Evolutionary conservation across 345 rosid genomes (phyloP).

Genomic region (Mallotus nudiflorus): DNA sequence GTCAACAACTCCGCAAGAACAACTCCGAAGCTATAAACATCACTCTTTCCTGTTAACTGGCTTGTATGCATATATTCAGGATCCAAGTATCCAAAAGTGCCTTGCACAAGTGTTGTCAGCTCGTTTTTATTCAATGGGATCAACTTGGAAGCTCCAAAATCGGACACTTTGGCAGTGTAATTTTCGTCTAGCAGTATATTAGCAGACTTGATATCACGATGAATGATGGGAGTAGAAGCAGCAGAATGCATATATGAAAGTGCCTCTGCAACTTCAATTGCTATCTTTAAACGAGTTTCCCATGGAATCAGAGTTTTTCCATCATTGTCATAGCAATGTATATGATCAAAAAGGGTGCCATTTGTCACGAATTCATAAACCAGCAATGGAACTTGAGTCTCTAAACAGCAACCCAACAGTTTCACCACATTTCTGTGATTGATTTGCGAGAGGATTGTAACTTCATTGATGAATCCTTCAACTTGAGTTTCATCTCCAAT

Average conservation of each 20-base stretch:
- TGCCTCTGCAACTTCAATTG: constrained; percentile 8
- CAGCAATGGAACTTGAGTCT: constrained; percentile 4
- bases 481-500: not conserved
- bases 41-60: not conserved
- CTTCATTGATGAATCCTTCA: constrained; percentile 12
- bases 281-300: constrained; percentile 9
- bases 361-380: constrained; percentile 14
- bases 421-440: constrained; percentile 11
- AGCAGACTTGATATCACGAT: constrained; percentile 12
- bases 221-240: constrained; percentile 11
- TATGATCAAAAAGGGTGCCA: constrained; percentile 3
- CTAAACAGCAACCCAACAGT: constrained; percentile 2
- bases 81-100: constrained; percentile 28
- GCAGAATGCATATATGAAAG: constrained; percentile 14
- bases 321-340: not conserved
- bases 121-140: constrained; percentile 16
- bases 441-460: constrained; percentile 6
- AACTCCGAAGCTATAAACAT: constrained; percentile 25
- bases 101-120: constrained; percentile 25
- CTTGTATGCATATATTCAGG: constrained; percentile 9
- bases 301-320: not conserved
- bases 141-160: constrained; percentile 23
- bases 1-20: constrained; percentile 18
- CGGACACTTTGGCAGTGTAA: constrained; percentile 13
- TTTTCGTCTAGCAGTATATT: constrained; percentile 23